Conservation (phyloP, 2,329 filamentous ascomycete genomes). For the Xylaria sp. region DNA sequence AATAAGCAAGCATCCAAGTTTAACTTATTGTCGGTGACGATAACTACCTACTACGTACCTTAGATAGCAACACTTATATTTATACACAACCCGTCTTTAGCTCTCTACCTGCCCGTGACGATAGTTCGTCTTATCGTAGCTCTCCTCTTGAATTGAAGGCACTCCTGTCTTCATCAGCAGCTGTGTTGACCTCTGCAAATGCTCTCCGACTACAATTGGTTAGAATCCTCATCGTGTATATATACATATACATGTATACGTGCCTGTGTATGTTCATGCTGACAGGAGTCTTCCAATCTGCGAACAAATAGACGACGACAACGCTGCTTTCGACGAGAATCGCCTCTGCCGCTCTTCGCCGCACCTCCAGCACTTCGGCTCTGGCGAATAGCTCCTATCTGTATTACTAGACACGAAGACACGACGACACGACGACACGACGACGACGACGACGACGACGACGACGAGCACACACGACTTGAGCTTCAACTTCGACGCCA, state of each 20-base stretch:
- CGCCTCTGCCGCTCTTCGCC: not conserved
- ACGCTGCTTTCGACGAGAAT: not conserved
- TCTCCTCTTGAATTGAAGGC: not conserved
- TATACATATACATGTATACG: not conserved
- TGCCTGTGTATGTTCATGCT: not conserved
- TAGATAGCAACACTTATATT: not conserved
- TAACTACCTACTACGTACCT: not conserved
- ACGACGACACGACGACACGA: too few relatives aligned
- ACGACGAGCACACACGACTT: not conserved
- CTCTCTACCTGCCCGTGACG: not conserved
- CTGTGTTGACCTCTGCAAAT: not conserved
- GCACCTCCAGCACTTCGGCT: not conserved
- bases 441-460: too few relatives aligned
- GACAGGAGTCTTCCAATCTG: constrained; percentile 4
- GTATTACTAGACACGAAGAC: not conserved
- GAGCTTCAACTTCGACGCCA: not conserved
- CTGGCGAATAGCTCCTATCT: constrained; percentile 8
- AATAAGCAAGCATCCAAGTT: too few relatives aligned
- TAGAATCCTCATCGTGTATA: not conserved
- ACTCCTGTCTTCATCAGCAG: not conserved
- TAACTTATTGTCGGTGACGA: too few relatives aligned
- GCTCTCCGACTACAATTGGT: constrained; percentile 12
- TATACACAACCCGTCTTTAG: not conserved
- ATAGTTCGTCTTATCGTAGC: not conserved
- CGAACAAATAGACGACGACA: not conserved